Evolutionary conservation across 2,329 filamentous ascomycete species (phyloP).

Genomic region (Ceratocystiopsis minuta): DNA sequence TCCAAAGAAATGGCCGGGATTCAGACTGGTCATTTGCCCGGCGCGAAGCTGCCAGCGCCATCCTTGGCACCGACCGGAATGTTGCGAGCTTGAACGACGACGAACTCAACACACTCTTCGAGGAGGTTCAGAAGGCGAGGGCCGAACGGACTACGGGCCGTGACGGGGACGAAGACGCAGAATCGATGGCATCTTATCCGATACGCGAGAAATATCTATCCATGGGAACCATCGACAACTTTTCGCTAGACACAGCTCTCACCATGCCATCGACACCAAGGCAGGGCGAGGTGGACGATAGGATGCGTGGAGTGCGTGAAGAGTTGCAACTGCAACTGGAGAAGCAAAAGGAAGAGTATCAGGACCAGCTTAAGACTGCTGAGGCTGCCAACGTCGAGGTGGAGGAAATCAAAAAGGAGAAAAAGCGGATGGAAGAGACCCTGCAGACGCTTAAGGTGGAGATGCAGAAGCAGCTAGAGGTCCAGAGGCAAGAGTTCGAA

Average conservation of each 20-base stretch:
- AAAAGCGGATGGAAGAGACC: slow-evolving; percentile 67
- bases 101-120: slow-evolving; percentile 81
- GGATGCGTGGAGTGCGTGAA: slow-evolving; percentile 55
- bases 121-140: slow-evolving; percentile 77
- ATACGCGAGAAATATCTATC: slow-evolving; percentile 90
- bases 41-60: slow-evolving; percentile 78
- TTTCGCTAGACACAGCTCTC: slow-evolving; percentile 81
- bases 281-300: slow-evolving; percentile 57
- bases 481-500: slow-evolving; percentile 72
- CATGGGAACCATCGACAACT: slow-evolving; percentile 85
- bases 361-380: slow-evolving; percentile 56
- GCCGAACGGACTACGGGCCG: slow-evolving; percentile 55
- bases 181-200: slow-evolving; percentile 76
- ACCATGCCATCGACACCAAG: slow-evolving; percentile 90
- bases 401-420: slow-evolving; percentile 70
- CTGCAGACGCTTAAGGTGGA: slow-evolving; percentile 64
- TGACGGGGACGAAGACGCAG: slow-evolving; percentile 74
- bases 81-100: slow-evolving; percentile 82
- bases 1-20: slow-evolving; percentile 48
- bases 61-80: slow-evolving; percentile 80
- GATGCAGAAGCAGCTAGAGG: slow-evolving; percentile 70
- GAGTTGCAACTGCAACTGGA: slow-evolving; percentile 73
- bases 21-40: slow-evolving; percentile 91
- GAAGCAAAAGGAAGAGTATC: slow-evolving; percentile 66
- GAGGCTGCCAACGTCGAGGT: slow-evolving; percentile 62